Percentiles rank a stretch among this genome's conserved stretches.
Conservation (phyloP, 129 eudicot species). For the Centrapalus pauciflorus region DNA sequence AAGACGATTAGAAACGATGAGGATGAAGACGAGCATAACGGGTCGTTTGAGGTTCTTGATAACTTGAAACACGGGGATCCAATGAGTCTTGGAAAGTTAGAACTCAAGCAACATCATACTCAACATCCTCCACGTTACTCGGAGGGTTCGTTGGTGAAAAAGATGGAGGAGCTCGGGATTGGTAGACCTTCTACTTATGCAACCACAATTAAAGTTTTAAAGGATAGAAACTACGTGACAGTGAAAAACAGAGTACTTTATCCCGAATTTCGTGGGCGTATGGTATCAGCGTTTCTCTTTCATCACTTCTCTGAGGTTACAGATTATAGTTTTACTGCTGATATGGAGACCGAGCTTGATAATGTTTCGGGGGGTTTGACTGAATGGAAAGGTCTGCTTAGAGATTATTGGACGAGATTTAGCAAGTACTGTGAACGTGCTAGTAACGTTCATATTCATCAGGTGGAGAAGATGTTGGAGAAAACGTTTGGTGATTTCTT, state of each 20-base stretch:
- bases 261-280: conserved; percentile 97
- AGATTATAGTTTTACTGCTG: conserved; percentile 95
- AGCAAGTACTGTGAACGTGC: conserved; percentile 72
- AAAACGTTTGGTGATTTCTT: conserved; percentile 68
- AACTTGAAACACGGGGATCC: conserved; percentile 40
- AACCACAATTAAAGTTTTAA: conserved; percentile 66
- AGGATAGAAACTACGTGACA: conserved; percentile 78
- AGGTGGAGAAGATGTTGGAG: conserved; percentile 98
- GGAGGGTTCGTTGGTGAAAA: conserved; percentile 82
- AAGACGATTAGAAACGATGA: conserved; percentile 34
- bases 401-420: conserved; percentile 95
- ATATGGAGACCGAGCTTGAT: conserved; percentile 95
- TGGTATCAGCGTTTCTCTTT: conserved; percentile 89
- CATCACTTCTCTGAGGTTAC: conserved; percentile 87
- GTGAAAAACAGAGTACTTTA: conserved; percentile 47
- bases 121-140: conserved; percentile 82
- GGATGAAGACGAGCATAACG: conserved; percentile 30
- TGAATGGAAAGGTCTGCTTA: conserved; percentile 92
- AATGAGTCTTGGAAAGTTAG: conserved; percentile 41
- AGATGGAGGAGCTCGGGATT: conserved; percentile 97
- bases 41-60: conserved; percentile 39
- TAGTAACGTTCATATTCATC: conserved; percentile 69
- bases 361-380: conserved; percentile 94
- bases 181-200: conserved; percentile 99
- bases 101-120: conserved; percentile 75